Evolutionary conservation across 331 rosid species (phyloP), one percentile per base, ranked within the genome.

Genomic region (Prunus yedoensis): DNA sequence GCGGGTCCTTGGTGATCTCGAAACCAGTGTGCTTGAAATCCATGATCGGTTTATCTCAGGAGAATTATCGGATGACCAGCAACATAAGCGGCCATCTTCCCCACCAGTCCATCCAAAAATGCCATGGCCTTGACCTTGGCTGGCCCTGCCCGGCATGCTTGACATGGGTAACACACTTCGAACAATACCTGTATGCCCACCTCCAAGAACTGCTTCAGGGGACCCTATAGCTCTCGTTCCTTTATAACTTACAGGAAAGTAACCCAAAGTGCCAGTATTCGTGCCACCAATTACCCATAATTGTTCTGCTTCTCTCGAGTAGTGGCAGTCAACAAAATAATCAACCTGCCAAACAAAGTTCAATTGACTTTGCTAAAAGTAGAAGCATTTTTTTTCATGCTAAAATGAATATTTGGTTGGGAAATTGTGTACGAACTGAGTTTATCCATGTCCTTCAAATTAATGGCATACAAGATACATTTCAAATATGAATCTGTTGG

Each of bases 71-170:
- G 96, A 89, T n/a, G 81, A 73, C 97, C 99, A 94, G 74, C 97
- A 94, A 83, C 97, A 90, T 56, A 94, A 75, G 12, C 93, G 84
- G 54, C 99, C 99, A 83, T 94, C 97, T 90, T 94, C 97, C 43
- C 97, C 97, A 18, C 99, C 97, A 0, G 93, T 86, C 99, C 99
- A 94, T 73, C 99, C 97, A 77, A 94, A 92, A 81, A 88, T 75
- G 70, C 91, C 89, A 35, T 69, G 88, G 83, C 41, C 8, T 35
- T 35, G 41, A 35, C 77, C 83, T 68, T 68, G 85, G 49, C 68
- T 66, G 21, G 80, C 27, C 11, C 83, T 86, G 45, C 85, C 71
- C 25, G 76, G 81, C 71, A 78, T 8, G 73, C 65, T 84, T 9
- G 92, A 83, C 89, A 81, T 88, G 6, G 95, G 91, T 80, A 94